Evolutionary conservation across 306 rosid genomes (phyloP).

Genomic region (Fragaria iinumae): DNA sequence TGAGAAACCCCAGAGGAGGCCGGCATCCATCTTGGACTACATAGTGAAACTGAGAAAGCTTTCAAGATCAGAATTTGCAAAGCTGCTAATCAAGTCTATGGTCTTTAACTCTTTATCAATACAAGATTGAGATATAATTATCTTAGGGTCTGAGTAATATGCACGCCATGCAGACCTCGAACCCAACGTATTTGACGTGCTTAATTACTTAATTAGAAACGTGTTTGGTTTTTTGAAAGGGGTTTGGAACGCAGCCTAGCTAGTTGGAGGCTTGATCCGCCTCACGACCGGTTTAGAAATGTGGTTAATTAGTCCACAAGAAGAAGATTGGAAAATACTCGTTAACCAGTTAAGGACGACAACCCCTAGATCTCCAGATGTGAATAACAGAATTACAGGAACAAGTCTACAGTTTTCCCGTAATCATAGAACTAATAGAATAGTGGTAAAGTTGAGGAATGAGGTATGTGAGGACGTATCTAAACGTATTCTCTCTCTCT

Average conservation of each 20-base stretch:
- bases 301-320: background rate
- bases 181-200: background rate
- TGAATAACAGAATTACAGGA: background rate
- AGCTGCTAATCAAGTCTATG: background rate
- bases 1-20: background rate
- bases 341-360: background rate
- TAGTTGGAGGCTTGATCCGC: no score
- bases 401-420: background rate
- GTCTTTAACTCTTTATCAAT: background rate
- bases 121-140: background rate
- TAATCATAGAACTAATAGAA: background rate
- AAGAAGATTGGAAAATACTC: background rate
- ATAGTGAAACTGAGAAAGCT: background rate
- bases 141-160: background rate
- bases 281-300: background rate
- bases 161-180: background rate
- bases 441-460: background rate
- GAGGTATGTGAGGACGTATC: background rate
- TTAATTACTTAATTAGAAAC: background rate
- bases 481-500: no score
- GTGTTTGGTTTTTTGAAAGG: background rate
- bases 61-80: background rate
- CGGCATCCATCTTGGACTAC: conserved; percentile 11
- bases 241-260: no score
- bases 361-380: background rate